Conservation (phyloP, 805 yeast genomes). For the Yamadazyma tumulicola region DNA sequence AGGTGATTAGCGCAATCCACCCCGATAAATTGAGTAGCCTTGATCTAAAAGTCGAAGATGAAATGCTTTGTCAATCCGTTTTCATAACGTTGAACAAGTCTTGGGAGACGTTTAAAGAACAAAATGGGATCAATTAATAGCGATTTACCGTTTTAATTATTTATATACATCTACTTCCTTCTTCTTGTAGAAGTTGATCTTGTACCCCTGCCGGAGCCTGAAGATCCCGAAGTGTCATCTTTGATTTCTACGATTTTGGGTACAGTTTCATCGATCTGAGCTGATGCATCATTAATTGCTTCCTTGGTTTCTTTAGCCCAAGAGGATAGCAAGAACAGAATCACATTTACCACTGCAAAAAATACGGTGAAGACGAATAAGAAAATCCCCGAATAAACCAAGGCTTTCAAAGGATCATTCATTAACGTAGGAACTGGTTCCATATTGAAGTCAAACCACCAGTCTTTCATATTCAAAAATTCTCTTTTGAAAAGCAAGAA, state of each 20-base stretch:
- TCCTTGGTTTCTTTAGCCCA: slow-evolving; percentile 9
- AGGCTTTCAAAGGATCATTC: slow-evolving; percentile 49
- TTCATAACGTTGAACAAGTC: slow-evolving; percentile 81
- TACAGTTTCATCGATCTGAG: slow-evolving; percentile 2
- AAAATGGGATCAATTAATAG: slow-evolving; percentile 34
- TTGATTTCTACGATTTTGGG: slow-evolving; percentile 14
- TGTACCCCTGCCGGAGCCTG: background rate
- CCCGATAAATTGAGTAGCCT: slow-evolving; percentile 68
- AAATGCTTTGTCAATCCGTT: slow-evolving; percentile 82
- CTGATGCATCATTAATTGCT: slow-evolving; percentile 7
- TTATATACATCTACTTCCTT: slow-evolving; percentile 1
- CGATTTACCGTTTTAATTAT: background rate
- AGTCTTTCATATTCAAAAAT: slow-evolving; percentile 24
- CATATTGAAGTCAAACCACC: slow-evolving; percentile 34
- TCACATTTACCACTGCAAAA: slow-evolving; percentile 41
- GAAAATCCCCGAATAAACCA: slow-evolving; percentile 42
- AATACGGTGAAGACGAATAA: slow-evolving; percentile 38
- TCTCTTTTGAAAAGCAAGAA: slow-evolving; percentile 19
- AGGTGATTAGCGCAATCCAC: slow-evolving; percentile 72
- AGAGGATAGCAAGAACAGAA: slow-evolving; percentile 24
- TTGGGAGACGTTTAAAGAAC: slow-evolving; percentile 78
- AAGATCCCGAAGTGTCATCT: slow-evolving; percentile 4
- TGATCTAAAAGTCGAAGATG: slow-evolving; percentile 58
- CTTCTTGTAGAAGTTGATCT: slow-evolving; percentile 3
- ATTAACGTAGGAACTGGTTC: slow-evolving; percentile 45